A percentile compares a stretch with the other conserved stretches of the same genome.
phyloP scores from a whole-genome alignment of 1,284 basidiomycete genomes.

The Taiwanofungus camphoratus region DNA sequence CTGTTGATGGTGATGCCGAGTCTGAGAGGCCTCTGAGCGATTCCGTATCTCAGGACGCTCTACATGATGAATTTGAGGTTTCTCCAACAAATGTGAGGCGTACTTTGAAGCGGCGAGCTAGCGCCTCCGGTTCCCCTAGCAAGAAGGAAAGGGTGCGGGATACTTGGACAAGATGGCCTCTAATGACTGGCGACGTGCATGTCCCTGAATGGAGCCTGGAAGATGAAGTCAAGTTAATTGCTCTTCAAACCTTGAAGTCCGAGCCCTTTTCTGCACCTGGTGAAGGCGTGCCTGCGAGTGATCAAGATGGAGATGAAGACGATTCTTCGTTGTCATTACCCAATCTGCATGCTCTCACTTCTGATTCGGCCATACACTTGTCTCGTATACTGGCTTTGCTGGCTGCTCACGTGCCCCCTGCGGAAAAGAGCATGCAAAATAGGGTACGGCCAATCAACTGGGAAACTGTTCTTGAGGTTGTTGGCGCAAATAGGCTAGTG shows the following conservation, averaged over 20 bases:
- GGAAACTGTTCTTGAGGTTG: constrained; percentile 41
- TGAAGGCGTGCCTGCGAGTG: constrained; percentile 2
- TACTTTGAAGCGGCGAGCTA: neutral
- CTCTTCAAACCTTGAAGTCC: constrained; percentile 23
- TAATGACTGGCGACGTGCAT: constrained; percentile 48
- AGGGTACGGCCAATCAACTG: constrained; percentile 46
- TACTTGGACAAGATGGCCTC: constrained; percentile 64
- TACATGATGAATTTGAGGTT: constrained; percentile 1
- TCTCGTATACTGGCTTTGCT: constrained; percentile 40
- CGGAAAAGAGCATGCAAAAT: constrained; percentile 44
- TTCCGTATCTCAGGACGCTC: neutral
- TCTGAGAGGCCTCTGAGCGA: constrained; percentile 5
- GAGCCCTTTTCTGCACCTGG: neutral
- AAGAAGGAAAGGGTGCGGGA: constrained; percentile 24
- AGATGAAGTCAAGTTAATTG: constrained; percentile 49
- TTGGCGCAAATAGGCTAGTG: constrained; percentile 33
- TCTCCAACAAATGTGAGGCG: constrained; percentile 4
- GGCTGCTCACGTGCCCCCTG: constrained; percentile 39
- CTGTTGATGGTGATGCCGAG: constrained; percentile 9
- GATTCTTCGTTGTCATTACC: constrained; percentile 27
- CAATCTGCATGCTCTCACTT: constrained; percentile 22
- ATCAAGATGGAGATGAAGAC: constrained; percentile 25
- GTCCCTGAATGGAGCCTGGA: constrained; percentile 54
- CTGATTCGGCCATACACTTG: constrained; percentile 35
- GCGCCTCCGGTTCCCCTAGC: neutral